Evolutionary conservation across 176 grass and related monocot genomes (phyloP), one percentile per base, ranked within the genome.

Genomic region (Bromus sterilis): DNA sequence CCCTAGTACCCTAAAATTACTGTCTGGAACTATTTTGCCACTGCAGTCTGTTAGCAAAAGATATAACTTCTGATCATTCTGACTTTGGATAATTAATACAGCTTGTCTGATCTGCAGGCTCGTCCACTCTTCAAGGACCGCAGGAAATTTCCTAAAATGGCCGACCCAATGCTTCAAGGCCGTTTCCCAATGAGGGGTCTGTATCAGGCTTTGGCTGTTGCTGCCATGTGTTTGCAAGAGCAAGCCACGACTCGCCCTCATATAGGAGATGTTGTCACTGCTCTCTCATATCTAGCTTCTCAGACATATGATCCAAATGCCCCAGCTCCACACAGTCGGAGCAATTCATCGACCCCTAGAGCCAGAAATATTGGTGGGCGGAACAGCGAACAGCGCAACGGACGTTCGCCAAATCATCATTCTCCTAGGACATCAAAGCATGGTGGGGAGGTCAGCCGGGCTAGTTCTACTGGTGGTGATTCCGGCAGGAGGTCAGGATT

Each of bases 221-320:
- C 96, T 13, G 96, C 96, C 53, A 99, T 99, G 96, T 99, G 96
- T 82, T 86, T 99, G 64, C 96, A 99, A 85, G 96, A 99, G 80
- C 96, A 99, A 87, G 93, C 93, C 36, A 82, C 96, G 24, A 95
- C 93, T 66, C 88, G 96, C 13, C 96, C 96, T 70, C 91, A 91
- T 51, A 99, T 99, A 37, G 96, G 91, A 48, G 96, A 99, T 86
- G 96, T 99, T 3, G 96, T 99, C 30, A 99, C 96, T 7, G 96
- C 96, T 29, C 91, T 99, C 56, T 99, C 96, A 57, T 99, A 99
- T 73, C 89, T 99, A 60, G 96, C 96, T 80, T 99, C 96, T 49
- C 96, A 99, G 84, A 82, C 84, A 56, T 95, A 95, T 83, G 91
- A 95, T 71, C 93, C 91, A 71, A 91, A 93, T 75, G 89, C 93